Evolutionary conservation across 768 basidiomycete genomes (phyloP).

Genomic region (Chalciporus pseudorubinellus): DNA sequence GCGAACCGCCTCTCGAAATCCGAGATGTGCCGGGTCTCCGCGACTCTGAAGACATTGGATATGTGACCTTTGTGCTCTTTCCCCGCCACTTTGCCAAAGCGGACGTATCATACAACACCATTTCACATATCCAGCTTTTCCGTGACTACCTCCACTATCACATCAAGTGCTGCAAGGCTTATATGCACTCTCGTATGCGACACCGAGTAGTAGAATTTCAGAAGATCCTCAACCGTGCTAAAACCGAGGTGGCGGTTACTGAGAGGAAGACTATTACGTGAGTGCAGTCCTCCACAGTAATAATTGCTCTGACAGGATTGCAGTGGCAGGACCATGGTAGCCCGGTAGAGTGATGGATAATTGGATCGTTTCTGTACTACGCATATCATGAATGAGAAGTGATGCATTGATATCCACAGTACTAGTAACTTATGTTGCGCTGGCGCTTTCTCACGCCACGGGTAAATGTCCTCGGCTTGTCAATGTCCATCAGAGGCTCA

Average conservation of each 20-base stretch:
- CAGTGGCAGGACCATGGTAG: slow-evolving; percentile 58
- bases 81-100: slow-evolving; percentile 89
- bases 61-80: slow-evolving; percentile 97
- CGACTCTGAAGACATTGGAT: slow-evolving; percentile 86
- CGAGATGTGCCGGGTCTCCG: slow-evolving; percentile 80
- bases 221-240: slow-evolving; percentile 93
- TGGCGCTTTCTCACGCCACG: slow-evolving; percentile 29
- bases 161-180: slow-evolving; percentile 98
- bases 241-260: slow-evolving; percentile 78
- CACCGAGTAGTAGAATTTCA: slow-evolving; percentile 93
- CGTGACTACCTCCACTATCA: slow-evolving; percentile 99
- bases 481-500: too few species aligned
- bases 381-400: background rate
- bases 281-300: slow-evolving; percentile 9
- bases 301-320: slow-evolving; percentile 9
- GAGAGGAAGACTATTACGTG: slow-evolving; percentile 93
- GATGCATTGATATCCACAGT: background rate
- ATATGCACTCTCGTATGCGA: slow-evolving; percentile 98
- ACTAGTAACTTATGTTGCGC: too few species aligned
- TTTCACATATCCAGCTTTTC: slow-evolving; percentile 95
- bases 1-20: slow-evolving; percentile 96
- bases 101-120: slow-evolving; percentile 66
- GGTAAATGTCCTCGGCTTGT: background rate
- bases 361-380: background rate
- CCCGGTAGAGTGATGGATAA: slow-evolving; percentile 39